phyloP scores from a whole-genome alignment of 2,329 filamentous ascomycete species.

The Aureobasidium sp. region DNA sequence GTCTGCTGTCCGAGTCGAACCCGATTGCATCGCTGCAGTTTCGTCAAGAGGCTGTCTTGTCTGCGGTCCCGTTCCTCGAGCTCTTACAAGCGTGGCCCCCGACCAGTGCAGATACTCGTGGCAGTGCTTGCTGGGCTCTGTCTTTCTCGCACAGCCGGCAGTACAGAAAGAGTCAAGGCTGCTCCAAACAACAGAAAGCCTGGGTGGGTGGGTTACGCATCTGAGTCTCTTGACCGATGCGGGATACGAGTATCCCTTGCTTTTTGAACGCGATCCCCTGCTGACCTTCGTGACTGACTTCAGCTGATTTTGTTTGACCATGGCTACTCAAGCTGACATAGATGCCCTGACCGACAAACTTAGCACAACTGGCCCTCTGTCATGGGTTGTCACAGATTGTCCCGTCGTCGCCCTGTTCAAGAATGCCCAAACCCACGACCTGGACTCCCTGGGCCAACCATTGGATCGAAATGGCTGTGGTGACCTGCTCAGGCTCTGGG shows the following conservation, averaged over 20 bases:
- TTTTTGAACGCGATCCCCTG: not conserved
- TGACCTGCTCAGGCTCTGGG: not conserved
- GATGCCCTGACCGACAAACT: not conserved
- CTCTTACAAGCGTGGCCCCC: conserved; percentile 1
- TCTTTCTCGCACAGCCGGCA: not conserved
- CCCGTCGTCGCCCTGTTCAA: not conserved
- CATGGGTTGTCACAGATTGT: not conserved
- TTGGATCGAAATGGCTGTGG: not conserved
- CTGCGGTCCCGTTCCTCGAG: not conserved
- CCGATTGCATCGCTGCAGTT: not conserved
- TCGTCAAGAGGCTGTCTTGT: not conserved
- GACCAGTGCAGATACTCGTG: conserved; percentile 7
- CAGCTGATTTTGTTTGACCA: not conserved
- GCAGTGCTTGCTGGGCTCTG: not conserved
- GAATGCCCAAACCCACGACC: not conserved
- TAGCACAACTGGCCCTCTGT: not conserved
- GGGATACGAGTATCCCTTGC: not conserved
- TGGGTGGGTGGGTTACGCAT: conserved; percentile 5
- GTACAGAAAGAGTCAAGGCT: conserved; percentile 1
- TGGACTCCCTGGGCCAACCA: not conserved
- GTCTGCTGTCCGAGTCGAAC: not conserved
- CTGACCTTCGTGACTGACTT: not conserved
- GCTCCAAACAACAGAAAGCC: not conserved
- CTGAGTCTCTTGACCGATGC: not conserved
- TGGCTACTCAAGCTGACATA: conserved; percentile 5